Conservation (phyloP, 225 moss, liverwort and hornwort species). For the Asterella californica region DNA sequence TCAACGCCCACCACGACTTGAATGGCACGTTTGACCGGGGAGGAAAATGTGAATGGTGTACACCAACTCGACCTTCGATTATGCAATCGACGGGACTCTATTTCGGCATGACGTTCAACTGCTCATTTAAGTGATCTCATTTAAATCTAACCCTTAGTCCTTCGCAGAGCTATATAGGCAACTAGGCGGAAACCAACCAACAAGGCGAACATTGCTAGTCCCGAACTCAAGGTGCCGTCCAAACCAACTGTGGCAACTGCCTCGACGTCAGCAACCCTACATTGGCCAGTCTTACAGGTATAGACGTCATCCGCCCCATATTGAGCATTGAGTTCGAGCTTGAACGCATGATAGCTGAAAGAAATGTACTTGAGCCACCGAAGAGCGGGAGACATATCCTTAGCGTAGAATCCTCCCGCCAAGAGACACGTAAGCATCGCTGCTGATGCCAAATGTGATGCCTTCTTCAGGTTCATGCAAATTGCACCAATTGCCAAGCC, state of each 20-base stretch:
- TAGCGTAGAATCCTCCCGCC: slow-evolving; percentile 45
- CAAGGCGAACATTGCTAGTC: slow-evolving; percentile 31
- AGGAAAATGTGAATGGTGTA: background rate
- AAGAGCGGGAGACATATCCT: slow-evolving; percentile 56
- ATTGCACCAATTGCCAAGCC: slow-evolving; percentile 64
- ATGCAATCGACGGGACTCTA: background rate
- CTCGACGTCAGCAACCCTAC: slow-evolving; percentile 20
- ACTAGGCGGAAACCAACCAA: slow-evolving; percentile 47
- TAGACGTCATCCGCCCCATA: slow-evolving; percentile 25
- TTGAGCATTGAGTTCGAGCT: slow-evolving; percentile 47
- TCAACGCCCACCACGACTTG: background rate
- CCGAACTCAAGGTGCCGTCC: slow-evolving; percentile 32
- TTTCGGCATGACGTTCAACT: background rate
- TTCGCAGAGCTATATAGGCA: slow-evolving; percentile 50
- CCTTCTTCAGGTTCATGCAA: slow-evolving; percentile 70
- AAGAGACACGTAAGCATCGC: slow-evolving; percentile 58
- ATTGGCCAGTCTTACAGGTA: slow-evolving; percentile 29
- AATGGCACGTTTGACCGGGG: background rate
- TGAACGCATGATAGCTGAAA: slow-evolving; percentile 61
- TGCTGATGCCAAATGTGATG: slow-evolving; percentile 63
- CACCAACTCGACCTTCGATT: background rate
- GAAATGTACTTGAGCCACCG: slow-evolving; percentile 68
- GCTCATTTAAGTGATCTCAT: too few species aligned
- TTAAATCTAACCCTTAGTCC: slow-evolving; percentile 27
- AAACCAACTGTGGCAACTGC: slow-evolving; percentile 41